phyloP scores from a whole-genome alignment of 345 rosid genomes.

The Populus alba region DNA sequence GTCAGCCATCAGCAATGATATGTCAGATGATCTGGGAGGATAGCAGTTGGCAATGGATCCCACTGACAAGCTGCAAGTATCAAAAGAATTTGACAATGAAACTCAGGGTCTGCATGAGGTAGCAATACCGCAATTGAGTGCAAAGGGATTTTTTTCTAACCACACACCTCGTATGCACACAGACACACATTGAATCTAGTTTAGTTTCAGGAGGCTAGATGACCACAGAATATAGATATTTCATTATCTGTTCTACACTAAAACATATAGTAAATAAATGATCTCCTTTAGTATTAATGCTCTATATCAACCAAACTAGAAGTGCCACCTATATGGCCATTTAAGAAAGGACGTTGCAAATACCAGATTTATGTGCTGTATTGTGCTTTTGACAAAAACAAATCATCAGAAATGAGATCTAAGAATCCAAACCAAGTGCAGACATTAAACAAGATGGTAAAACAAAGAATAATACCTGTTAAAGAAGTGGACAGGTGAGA shows the following conservation, averaged over 20 bases:
- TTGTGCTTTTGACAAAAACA: neutral
- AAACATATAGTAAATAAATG: neutral
- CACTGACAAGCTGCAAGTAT: slow-evolving; percentile 59
- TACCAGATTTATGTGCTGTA: neutral
- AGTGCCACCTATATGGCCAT: neutral
- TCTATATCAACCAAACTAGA: neutral
- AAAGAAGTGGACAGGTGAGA: slow-evolving; percentile 83
- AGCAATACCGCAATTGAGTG: slow-evolving; percentile 3
- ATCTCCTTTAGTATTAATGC: neutral
- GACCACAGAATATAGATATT: neutral
- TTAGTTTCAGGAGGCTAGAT: neutral
- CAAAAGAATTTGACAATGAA: slow-evolving; percentile 16
- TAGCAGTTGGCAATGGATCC: slow-evolving; percentile 80
- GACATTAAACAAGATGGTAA: slow-evolving; percentile 5
- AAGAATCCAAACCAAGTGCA: slow-evolving; percentile 9
- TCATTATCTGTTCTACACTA: neutral
- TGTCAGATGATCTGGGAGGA: slow-evolving; percentile 54
- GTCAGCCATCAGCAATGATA: slow-evolving; percentile 83
- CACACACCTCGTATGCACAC: neutral
- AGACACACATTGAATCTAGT: neutral
- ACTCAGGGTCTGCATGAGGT: slow-evolving; percentile 1
- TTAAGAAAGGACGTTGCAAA: neutral
- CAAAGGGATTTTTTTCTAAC: neutral
- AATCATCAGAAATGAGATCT: neutral
- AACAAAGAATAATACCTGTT: slow-evolving; percentile 59